A percentile compares a stretch with the other conserved stretches of the same genome.
phyloP scores from a whole-genome alignment of 78 protist genomes.

The Chrysochromulina tobinii region DNA sequence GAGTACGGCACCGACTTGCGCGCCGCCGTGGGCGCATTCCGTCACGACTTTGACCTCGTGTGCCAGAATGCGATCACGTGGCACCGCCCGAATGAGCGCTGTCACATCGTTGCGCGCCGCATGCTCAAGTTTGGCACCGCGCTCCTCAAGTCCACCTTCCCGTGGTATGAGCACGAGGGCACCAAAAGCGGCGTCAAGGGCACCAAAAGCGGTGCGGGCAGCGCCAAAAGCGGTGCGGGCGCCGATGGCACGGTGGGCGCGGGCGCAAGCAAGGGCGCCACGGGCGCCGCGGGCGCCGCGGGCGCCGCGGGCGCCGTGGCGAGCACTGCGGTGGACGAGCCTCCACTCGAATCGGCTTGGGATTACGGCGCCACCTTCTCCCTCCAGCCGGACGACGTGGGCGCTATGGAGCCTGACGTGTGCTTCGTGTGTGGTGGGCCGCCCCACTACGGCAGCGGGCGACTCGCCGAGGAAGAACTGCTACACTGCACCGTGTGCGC shows the following conservation, averaged over 20 bases:
- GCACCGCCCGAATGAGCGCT: not conserved
- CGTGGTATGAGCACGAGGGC: not conserved
- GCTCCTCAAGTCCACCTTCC: not conserved
- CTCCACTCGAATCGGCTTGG: not conserved
- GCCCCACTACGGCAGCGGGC: not conserved
- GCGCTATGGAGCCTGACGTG: not conserved
- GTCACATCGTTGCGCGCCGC: not conserved
- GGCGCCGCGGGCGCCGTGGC: not conserved
- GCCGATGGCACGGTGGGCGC: not conserved
- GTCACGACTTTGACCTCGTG: not conserved
- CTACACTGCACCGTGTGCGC: not conserved
- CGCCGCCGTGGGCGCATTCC: not conserved
- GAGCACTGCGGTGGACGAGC: not conserved
- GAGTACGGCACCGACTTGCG: not conserved
- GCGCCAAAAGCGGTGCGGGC: not conserved
- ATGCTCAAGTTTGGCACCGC: not conserved
- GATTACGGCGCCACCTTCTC: not conserved
- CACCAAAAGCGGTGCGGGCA: not conserved
- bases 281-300: no score
- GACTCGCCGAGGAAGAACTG: not conserved
- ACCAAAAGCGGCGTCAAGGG: no score
- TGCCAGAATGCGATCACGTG: not conserved
- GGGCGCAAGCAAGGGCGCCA: not conserved
- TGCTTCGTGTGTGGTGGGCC: slow-evolving; percentile 10
- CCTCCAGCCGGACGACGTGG: not conserved